Evolutionary conservation across 352 stramenopile genomes (phyloP).

Genomic region (Phytophthora fragariaefolia): DNA sequence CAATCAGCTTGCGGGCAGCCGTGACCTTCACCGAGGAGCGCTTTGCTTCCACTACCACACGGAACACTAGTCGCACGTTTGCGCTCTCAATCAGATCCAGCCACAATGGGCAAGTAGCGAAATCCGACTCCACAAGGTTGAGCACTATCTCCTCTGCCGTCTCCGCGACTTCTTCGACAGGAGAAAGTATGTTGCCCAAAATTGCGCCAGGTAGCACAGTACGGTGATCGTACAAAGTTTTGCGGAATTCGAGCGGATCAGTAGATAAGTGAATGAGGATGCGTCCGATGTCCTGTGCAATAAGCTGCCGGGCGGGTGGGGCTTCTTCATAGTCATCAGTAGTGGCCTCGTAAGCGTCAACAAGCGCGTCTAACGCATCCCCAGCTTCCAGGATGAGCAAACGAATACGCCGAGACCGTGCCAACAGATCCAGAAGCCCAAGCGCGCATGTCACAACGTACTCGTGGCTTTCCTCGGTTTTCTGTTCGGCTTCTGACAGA

Average conservation of each 20-base stretch:
- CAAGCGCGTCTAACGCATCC: constrained; percentile 54
- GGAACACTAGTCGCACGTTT: constrained; percentile 67
- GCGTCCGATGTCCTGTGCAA: constrained; percentile 54
- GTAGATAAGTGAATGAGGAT: constrained; percentile 74
- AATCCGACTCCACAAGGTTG: constrained; percentile 83
- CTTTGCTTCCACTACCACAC: constrained; percentile 62
- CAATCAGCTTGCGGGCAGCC: constrained; percentile 73
- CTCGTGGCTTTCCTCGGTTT: constrained; percentile 33
- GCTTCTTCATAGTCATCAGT: constrained; percentile 47
- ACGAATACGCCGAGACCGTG: constrained; percentile 67
- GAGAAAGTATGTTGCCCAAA: constrained; percentile 70
- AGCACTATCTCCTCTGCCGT: constrained; percentile 77
- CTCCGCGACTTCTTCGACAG: constrained; percentile 51
- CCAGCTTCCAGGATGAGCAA: constrained; percentile 76
- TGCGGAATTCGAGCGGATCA: constrained; percentile 83
- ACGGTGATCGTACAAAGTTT: constrained; percentile 79
- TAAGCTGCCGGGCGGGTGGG: constrained; percentile 43
- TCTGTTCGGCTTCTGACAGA: constrained; percentile 19
- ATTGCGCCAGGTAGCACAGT: constrained; percentile 58
- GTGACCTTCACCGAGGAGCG: constrained; percentile 68
- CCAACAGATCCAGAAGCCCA: constrained; percentile 60
- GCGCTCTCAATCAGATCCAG: constrained; percentile 71
- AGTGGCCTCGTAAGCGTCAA: constrained; percentile 59
- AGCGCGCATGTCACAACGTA: constrained; percentile 45
- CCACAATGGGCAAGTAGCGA: constrained; percentile 85